Conservation (phyloP, 73 alveolate genomes). For the Paramecium biaurelia region DNA sequence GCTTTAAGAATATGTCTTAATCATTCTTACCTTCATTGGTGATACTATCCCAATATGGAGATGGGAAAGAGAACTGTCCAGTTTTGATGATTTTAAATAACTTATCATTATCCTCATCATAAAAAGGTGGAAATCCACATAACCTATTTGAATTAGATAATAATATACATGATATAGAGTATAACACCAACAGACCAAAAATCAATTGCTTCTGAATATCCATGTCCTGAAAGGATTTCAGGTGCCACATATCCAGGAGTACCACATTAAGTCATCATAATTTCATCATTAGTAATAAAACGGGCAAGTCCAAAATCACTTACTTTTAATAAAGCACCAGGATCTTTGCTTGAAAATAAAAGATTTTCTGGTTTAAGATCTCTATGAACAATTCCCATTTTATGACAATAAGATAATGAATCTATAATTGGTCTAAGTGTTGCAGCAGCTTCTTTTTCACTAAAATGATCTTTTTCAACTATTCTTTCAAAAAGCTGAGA, state of each 20-base stretch:
- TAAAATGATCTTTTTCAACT: slow-evolving; percentile 82
- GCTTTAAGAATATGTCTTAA: slow-evolving; percentile 59
- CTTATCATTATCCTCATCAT: slow-evolving; percentile 68
- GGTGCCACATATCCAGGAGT: slow-evolving; percentile 82
- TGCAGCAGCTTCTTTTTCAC: slow-evolving; percentile 80
- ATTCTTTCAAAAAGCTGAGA: slow-evolving; percentile 75
- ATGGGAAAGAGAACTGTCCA: slow-evolving; percentile 53
- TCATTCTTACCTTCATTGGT: slow-evolving; percentile 51
- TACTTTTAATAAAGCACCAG: slow-evolving; percentile 66
- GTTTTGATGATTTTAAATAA: slow-evolving; percentile 23
- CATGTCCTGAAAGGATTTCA: slow-evolving; percentile 69
- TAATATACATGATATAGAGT: slow-evolving; percentile 62
- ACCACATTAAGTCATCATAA: slow-evolving; percentile 70
- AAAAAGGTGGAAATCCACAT: slow-evolving; percentile 74
- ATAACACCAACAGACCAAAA: slow-evolving; percentile 75
- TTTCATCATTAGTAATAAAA: slow-evolving; percentile 48
- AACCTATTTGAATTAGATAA: slow-evolving; percentile 13
- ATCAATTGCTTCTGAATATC: slow-evolving; percentile 69
- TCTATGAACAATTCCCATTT: slow-evolving; percentile 78
- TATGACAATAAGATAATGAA: slow-evolving; percentile 78
- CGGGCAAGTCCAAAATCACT: slow-evolving; percentile 82
- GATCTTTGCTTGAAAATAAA: slow-evolving; percentile 49
- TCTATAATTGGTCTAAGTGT: slow-evolving; percentile 76
- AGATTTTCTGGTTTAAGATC: slow-evolving; percentile 75
- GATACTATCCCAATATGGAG: slow-evolving; percentile 62